A percentile compares a stretch with the other conserved stretches of the same genome.
These are phyloP conservation scores for Venturiaceae sp. DNA, from an alignment of 2,329 filamentous ascomycete genomes.

Conservation along the genomic window DNA sequence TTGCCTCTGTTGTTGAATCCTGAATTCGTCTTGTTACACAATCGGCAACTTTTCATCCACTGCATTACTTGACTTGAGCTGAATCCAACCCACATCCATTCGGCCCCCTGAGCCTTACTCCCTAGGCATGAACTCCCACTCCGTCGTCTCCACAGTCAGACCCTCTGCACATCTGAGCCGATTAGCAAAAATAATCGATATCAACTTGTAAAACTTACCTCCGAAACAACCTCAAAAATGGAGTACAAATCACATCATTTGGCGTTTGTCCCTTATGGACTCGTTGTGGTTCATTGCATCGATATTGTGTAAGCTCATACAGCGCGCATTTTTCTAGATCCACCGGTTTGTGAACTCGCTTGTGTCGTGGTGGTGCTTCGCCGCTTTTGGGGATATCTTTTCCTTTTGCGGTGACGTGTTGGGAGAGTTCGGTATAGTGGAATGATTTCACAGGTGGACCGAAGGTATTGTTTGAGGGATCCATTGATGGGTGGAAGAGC, in stretches of 20 bases:
- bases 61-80: too few relatives aligned
- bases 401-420: constrained; percentile 41
- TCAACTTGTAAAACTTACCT: constrained; percentile 33
- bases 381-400: constrained; percentile 32
- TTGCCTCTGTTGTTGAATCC: too few relatives aligned
- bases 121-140: constrained; percentile 38
- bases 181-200: constrained; percentile 7
- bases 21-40: too few relatives aligned
- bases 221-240: constrained; percentile 49
- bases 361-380: neutral
- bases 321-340: constrained; percentile 46
- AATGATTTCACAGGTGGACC: constrained; percentile 46
- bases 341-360: constrained; percentile 22
- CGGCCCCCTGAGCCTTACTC: too few relatives aligned
- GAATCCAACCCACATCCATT: too few relatives aligned
- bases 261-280: constrained; percentile 26
- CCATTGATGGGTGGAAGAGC: neutral
- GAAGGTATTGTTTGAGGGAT: constrained; percentile 28
- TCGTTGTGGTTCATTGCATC: constrained; percentile 42
- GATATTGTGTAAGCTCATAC: constrained; percentile 52
- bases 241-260: constrained; percentile 39
- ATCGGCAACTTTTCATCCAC: neutral
- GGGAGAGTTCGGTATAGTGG: constrained; percentile 39
- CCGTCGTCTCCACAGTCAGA: constrained; percentile 52
- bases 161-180: constrained; percentile 39